phyloP scores from a whole-genome alignment of 495 filamentous ascomycete genomes.

The Penicilliopsis zonata region DNA sequence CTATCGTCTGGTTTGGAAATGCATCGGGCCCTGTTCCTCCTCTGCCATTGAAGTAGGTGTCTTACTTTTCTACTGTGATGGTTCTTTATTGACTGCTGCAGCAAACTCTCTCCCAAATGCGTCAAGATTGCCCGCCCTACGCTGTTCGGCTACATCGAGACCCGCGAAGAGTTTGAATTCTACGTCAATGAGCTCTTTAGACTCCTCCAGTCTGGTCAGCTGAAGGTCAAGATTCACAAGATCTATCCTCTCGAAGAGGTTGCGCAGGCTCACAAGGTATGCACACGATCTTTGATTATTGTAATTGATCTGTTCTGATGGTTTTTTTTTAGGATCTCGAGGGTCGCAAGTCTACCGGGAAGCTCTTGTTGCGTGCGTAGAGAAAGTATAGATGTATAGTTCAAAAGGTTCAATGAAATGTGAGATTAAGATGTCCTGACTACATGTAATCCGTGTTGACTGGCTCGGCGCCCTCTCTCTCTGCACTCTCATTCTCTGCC shows the following conservation, averaged over 20 bases:
- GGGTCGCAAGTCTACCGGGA: slow-evolving; percentile 73
- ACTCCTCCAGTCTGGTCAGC: slow-evolving; percentile 51
- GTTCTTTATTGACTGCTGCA: slow-evolving; percentile 3
- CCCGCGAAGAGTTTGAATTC: slow-evolving; percentile 60
- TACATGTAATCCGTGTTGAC: slow-evolving; percentile 4
- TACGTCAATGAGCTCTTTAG: slow-evolving; percentile 67
- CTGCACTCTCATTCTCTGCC: slow-evolving; percentile 6
- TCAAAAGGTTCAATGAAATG: neutral
- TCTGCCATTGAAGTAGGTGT: slow-evolving; percentile 48
- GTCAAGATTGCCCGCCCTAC: slow-evolving; percentile 64
- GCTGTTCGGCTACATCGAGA: slow-evolving; percentile 62
- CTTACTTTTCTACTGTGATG: slow-evolving; percentile 4
- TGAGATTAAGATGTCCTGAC: slow-evolving; percentile 1
- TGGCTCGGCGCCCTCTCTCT: slow-evolving; percentile 6
- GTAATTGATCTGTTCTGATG: slow-evolving; percentile 2
- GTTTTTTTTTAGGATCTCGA: slow-evolving; percentile 51
- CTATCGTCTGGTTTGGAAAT: slow-evolving; percentile 80
- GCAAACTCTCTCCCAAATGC: slow-evolving; percentile 63
- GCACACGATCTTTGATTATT: slow-evolving; percentile 3
- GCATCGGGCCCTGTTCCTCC: slow-evolving; percentile 74
- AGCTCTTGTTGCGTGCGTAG: slow-evolving; percentile 36
- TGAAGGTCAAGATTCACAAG: slow-evolving; percentile 69
- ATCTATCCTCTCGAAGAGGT: slow-evolving; percentile 73
- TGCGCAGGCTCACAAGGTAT: slow-evolving; percentile 53
- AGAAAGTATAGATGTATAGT: neutral